Percentiles rank a stretch among this genome's conserved stretches.
Conservation (phyloP, 306 rosid genomes). For the Mucuna pruriens region DNA sequence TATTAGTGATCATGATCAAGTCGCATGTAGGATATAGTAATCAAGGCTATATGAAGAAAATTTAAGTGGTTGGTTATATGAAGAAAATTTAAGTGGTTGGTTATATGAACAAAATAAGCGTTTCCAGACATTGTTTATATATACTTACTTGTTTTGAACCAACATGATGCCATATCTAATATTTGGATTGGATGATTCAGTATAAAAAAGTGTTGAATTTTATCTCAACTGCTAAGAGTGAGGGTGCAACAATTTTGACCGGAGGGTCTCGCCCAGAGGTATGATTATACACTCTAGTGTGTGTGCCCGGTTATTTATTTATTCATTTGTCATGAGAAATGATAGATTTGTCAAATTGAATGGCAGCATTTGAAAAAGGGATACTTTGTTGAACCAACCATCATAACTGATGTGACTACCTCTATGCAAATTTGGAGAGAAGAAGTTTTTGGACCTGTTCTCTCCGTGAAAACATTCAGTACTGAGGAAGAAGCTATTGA, state of each 20-base stretch:
- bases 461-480: slow-evolving; percentile 74
- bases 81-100: too few species aligned
- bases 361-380: slow-evolving; percentile 81
- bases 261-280: slow-evolving; percentile 88
- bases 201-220: slow-evolving; percentile 69
- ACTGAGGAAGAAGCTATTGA: slow-evolving; percentile 83
- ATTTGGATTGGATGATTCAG: slow-evolving; percentile 49
- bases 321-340: background rate
- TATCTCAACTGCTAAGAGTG: slow-evolving; percentile 72
- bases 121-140: background rate
- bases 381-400: slow-evolving; percentile 69
- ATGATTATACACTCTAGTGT: slow-evolving; percentile 22
- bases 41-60: background rate
- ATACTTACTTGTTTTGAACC: background rate
- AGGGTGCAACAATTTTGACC: slow-evolving; percentile 74
- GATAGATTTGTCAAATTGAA: background rate
- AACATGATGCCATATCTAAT: slow-evolving; percentile 40
- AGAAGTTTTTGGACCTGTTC: slow-evolving; percentile 86
- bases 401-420: slow-evolving; percentile 65
- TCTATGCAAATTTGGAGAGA: slow-evolving; percentile 90
- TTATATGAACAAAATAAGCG: background rate
- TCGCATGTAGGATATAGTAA: background rate
- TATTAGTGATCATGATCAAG: background rate
- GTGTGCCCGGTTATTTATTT: background rate
- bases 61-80: background rate